Evolutionary conservation across 495 filamentous ascomycete species (phyloP).

Genomic region (Lophiostoma macrostomum): DNA sequence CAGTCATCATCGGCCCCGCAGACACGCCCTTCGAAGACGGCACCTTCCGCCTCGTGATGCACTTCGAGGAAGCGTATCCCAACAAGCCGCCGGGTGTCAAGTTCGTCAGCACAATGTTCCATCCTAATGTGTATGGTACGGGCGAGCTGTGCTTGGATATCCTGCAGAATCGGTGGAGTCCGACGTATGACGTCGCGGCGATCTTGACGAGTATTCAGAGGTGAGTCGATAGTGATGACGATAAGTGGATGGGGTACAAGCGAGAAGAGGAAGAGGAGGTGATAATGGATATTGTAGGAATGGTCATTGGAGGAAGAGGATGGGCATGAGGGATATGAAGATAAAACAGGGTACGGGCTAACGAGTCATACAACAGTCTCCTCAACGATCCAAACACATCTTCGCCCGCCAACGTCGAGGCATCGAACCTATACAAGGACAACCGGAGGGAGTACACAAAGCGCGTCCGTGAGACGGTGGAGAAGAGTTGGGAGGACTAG

Average conservation of each 20-base stretch:
- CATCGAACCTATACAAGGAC: slow-evolving; percentile 97
- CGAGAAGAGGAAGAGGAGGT: too few relatives aligned
- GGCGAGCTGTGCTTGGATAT: slow-evolving; percentile 97
- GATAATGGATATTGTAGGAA: too few relatives aligned
- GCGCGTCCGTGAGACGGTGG: slow-evolving; percentile 90
- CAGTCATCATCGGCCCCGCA: slow-evolving; percentile 95
- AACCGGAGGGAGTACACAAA: slow-evolving; percentile 95
- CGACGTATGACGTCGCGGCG: slow-evolving; percentile 96
- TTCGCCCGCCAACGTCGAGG: slow-evolving; percentile 95
- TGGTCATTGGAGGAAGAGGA: neutral
- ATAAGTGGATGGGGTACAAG: too few relatives aligned
- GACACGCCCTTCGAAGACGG: slow-evolving; percentile 99
- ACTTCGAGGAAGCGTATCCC: slow-evolving; percentile 97
- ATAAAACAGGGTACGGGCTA: too few relatives aligned
- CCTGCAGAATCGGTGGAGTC: slow-evolving; percentile 97
- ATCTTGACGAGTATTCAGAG: slow-evolving; percentile 97
- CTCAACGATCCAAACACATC: slow-evolving; percentile 98
- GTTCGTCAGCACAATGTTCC: slow-evolving; percentile 98
- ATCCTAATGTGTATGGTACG: slow-evolving; percentile 96
- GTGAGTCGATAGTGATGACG: slow-evolving; percentile 57
- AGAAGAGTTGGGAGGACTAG: slow-evolving; percentile 93
- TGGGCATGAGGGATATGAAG: neutral
- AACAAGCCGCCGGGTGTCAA: slow-evolving; percentile 98
- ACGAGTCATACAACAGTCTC: too few relatives aligned
- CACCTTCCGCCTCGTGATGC: slow-evolving; percentile 96